These are phyloP conservation scores for Cladophialophora chaetospira DNA, from an alignment of 2,329 filamentous ascomycete species.

Conservation along the genomic window DNA sequence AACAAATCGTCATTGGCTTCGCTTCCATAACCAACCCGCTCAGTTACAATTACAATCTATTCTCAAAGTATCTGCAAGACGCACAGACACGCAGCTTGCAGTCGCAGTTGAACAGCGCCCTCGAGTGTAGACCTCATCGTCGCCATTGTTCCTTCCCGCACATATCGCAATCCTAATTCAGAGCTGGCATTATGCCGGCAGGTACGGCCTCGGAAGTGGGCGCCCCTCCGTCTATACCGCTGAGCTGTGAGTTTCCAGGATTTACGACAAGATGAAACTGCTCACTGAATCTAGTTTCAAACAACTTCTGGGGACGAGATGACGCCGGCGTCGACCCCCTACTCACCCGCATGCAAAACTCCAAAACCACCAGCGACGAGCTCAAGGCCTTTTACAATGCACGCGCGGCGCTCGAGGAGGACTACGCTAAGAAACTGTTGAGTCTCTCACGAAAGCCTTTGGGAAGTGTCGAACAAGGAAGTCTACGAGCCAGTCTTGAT, in stretches of 20 bases:
- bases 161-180: neutral
- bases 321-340: constrained; percentile 92
- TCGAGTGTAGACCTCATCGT: neutral
- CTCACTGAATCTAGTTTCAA: constrained; percentile 62
- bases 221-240: constrained; percentile 31
- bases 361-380: constrained; percentile 94
- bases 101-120: too few species aligned
- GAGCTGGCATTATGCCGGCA: constrained; percentile 21
- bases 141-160: neutral
- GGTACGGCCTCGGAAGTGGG: constrained; percentile 22
- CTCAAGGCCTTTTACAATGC: constrained; percentile 88
- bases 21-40: neutral
- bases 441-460: constrained; percentile 84
- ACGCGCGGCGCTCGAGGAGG: constrained; percentile 91
- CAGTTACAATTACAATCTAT: constrained; percentile 2
- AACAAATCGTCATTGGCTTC: neutral
- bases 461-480: constrained; percentile 83
- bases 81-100: neutral
- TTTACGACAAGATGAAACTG: neutral
- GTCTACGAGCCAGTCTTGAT: constrained; percentile 80
- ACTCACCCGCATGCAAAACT: constrained; percentile 89
- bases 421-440: constrained; percentile 87
- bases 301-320: constrained; percentile 99
- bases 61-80: neutral
- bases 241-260: constrained; percentile 27